phyloP scores from a whole-genome alignment of 164 flowering plant species.

The Berberis vulgaris region DNA sequence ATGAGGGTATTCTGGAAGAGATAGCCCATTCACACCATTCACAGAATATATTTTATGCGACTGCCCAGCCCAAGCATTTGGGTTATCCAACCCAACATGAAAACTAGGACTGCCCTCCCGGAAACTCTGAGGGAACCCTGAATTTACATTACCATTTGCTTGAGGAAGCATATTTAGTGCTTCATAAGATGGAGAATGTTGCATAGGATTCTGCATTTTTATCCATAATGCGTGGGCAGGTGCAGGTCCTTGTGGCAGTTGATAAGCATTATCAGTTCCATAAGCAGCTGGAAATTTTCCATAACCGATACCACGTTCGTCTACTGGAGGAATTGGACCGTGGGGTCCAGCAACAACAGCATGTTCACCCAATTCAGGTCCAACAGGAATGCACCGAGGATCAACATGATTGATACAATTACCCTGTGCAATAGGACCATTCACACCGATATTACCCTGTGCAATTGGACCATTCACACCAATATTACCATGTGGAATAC shows the following conservation, averaged over 20 bases:
- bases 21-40: conserved; percentile 42
- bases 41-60: conserved; percentile 21
- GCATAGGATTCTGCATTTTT: conserved; percentile 47
- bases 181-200: conserved; percentile 51
- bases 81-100: conserved; percentile 40
- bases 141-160: conserved; percentile 35
- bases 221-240: conserved; percentile 50
- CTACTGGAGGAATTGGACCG: conserved; percentile 33
- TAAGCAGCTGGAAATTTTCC: conserved; percentile 44
- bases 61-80: conserved; percentile 39
- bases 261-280: conserved; percentile 49
- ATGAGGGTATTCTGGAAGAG: conserved; percentile 33
- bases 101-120: conserved; percentile 34
- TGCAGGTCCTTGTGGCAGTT: conserved; percentile 39
- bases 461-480: conserved; percentile 33
- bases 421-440: too few relatives aligned
- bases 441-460: conserved; percentile 23
- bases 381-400: conserved; percentile 12
- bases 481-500: conserved; percentile 27
- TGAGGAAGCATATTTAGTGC: conserved; percentile 33
- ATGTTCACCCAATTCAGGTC: conserved; percentile 50
- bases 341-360: conserved; percentile 29
- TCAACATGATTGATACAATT: conserved; percentile 43
- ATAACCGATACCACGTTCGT: conserved; percentile 47
- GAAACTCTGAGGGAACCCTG: conserved; percentile 29